phyloP scores from a whole-genome alignment of 768 basidiomycete genomes.

The Suillus luteus region DNA sequence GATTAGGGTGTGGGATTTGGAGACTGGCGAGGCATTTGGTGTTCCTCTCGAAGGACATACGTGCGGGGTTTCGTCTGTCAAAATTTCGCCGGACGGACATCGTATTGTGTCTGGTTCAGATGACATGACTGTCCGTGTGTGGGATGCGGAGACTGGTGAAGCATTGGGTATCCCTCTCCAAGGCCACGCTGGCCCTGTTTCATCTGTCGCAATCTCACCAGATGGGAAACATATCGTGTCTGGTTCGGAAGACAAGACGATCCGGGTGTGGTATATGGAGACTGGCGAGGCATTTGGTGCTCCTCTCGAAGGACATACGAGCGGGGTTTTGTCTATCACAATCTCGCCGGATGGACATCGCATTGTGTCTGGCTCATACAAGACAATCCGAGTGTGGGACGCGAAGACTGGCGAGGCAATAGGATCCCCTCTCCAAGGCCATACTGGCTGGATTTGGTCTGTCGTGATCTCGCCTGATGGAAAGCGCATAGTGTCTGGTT shows the following conservation, averaged over 20 bases:
- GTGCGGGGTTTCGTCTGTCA: too few relatives aligned
- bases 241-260: constrained; percentile 1
- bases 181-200: background rate
- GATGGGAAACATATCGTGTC: constrained; percentile 8
- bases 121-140: constrained; percentile 13
- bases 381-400: background rate
- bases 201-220: background rate
- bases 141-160: constrained; percentile 7
- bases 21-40: too few relatives aligned
- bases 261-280: constrained; percentile 10
- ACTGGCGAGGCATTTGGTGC: background rate
- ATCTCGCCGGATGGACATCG: constrained; percentile 8
- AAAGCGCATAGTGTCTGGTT: background rate
- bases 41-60: too few relatives aligned
- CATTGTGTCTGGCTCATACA: background rate
- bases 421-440: background rate
- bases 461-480: background rate
- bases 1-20: too few relatives aligned
- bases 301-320: constrained; percentile 5
- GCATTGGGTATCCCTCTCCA: background rate
- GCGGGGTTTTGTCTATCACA: constrained; percentile 13
- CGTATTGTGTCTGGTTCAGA: constrained; percentile 2
- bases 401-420: background rate
- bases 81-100: background rate
- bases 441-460: accelerated